Conservation (phyloP, 2,329 filamentous ascomycete genomes). For the Thelonectria rubi region DNA sequence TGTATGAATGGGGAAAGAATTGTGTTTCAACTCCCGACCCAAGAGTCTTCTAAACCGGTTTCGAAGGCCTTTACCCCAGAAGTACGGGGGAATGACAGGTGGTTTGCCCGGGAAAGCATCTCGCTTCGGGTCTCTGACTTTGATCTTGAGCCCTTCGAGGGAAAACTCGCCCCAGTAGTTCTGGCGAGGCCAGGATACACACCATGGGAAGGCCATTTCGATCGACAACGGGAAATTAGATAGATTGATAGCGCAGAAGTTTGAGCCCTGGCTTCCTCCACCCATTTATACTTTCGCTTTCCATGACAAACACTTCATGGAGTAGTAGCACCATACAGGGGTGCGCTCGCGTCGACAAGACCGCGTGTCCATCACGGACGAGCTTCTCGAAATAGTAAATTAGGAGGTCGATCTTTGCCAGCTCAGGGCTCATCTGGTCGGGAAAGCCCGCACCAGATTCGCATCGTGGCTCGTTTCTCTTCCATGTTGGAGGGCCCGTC, state of each 20-base stretch:
- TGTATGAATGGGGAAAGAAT: slow-evolving; percentile 12
- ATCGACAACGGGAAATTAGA: slow-evolving; percentile 33
- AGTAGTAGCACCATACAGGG: neutral
- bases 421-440: neutral
- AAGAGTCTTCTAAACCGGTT: slow-evolving; percentile 29
- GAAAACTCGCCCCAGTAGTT: slow-evolving; percentile 38
- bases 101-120: slow-evolving; percentile 19
- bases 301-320: neutral
- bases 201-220: slow-evolving; percentile 34
- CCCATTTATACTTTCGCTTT: slow-evolving; percentile 20
- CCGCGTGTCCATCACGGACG: slow-evolving; percentile 11
- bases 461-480: neutral
- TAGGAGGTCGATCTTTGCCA: neutral
- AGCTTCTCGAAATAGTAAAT: neutral
- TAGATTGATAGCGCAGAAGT: slow-evolving; percentile 23
- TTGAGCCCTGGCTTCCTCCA: slow-evolving; percentile 32
- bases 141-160: slow-evolving; percentile 36
- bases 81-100: slow-evolving; percentile 27
- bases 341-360: slow-evolving; percentile 4
- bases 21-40: slow-evolving; percentile 11
- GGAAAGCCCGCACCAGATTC: no score
- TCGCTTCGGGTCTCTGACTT: slow-evolving; percentile 24
- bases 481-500: neutral
- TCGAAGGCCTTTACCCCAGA: slow-evolving; percentile 37
- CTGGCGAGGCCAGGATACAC: slow-evolving; percentile 33